Evolutionary conservation across 139 green algal genomes (phyloP).

Genomic region (Picochlorum costavermella): DNA sequence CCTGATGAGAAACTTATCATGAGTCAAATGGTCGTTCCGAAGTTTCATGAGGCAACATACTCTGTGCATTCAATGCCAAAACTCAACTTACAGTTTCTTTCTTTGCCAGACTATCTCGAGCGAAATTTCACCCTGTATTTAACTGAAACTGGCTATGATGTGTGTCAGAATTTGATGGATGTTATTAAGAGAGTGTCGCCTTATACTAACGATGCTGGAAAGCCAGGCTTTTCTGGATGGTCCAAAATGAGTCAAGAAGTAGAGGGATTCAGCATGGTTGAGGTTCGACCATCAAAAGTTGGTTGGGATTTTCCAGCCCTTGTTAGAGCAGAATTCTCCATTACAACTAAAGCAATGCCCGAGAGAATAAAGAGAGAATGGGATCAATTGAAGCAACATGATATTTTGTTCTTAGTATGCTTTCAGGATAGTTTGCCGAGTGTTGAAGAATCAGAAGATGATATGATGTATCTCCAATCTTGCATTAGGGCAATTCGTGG

Average conservation of each 20-base stretch:
- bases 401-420: slow-evolving; percentile 92
- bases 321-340: slow-evolving; percentile 56
- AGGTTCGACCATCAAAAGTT: slow-evolving; percentile 68
- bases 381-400: slow-evolving; percentile 86
- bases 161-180: slow-evolving; percentile 88
- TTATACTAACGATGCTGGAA: slow-evolving; percentile 41
- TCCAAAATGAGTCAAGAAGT: slow-evolving; percentile 82
- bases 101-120: slow-evolving; percentile 90
- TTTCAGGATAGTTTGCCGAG: slow-evolving; percentile 22
- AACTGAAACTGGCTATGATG: slow-evolving; percentile 94
- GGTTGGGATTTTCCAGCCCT: slow-evolving; percentile 75
- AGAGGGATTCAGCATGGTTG: slow-evolving; percentile 41
- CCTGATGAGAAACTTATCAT: slow-evolving; percentile 90
- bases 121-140: slow-evolving; percentile 95
- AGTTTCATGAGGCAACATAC: slow-evolving; percentile 23
- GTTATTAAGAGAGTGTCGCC: slow-evolving; percentile 60
- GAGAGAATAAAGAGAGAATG: slow-evolving; percentile 71
- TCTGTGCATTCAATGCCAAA: slow-evolving; percentile 79
- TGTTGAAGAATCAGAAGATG: slow-evolving; percentile 9
- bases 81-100: slow-evolving; percentile 99
- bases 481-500: slow-evolving; percentile 50
- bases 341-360: slow-evolving; percentile 52
- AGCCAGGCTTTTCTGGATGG: slow-evolving; percentile 73
- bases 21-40: slow-evolving; percentile 72
- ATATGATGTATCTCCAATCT: slow-evolving; percentile 5